Base-by-base conservation (phyloP, 768 basidiomycete species). In the Calvatia gigantea region DNA sequence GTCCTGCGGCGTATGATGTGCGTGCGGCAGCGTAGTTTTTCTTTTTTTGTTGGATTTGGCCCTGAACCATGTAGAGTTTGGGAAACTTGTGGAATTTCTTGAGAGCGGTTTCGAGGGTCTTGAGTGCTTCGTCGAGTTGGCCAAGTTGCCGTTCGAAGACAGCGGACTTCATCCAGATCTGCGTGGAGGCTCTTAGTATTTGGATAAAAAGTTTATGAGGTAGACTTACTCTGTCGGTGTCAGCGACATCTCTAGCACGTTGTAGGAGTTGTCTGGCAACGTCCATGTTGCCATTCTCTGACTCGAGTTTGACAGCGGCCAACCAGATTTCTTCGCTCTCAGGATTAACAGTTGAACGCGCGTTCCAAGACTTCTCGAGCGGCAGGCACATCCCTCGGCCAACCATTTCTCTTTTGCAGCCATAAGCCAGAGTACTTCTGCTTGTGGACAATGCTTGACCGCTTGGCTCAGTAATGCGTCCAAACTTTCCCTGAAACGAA, bases 121-220 rank as follows among this genome's bases (percentile, higher is more conserved):
- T 75, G 17, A 98, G 79, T 0, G 96, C 94, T 1, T 77, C 80
- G 14, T 82, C 78, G 4, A 84, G 75, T 59, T 87, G 82, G 1
- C 87, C 87, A 68, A 94, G 91, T 66, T 96, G 91, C 8, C 95
- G 82, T 65, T 98, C 94, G 62, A 99, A 94, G 1, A 92, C 91
- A 2, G 91, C 94, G 1, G 91, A 94, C 69, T 99, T 98, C 94
- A 98, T 94, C 97, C 96, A 99, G 49, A 99, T 98, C 94, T 96
- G 64, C 7, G 6, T 46, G 28, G 32, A 21, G 17, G 35, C 2
- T 61, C 25, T 49, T 43, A 51, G 46, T 43, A 62, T 49, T 17
- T 38, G 27, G n/a, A n/a, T 2, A 1, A 19, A 37, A 33, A 35
- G 17, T 0, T 27, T 49, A 33, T 17, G 50, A 44, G 32, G 25